A percentile compares a stretch with the other conserved stretches of the same genome.
Evolutionary conservation across 495 filamentous ascomycete genomes (phyloP).

Genomic region (Hypoxylon subgilvum): DNA sequence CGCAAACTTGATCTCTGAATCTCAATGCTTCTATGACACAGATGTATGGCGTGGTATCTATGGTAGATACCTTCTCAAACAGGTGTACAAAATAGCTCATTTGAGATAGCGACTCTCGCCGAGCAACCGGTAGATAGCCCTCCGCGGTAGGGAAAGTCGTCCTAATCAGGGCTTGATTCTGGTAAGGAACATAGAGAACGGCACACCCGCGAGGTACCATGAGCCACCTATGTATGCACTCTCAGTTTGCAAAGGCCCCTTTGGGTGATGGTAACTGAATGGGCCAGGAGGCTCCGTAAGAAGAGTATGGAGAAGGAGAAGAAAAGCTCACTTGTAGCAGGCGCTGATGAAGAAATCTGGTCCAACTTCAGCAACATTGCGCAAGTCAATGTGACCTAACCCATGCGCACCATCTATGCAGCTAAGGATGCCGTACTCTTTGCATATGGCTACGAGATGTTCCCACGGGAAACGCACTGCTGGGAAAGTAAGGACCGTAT

Average conservation of each 20-base stretch:
- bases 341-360: conserved; percentile 82
- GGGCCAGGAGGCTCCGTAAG: background rate
- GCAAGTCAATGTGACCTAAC: conserved; percentile 72
- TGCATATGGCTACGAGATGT: conserved; percentile 63
- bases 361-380: conserved; percentile 58
- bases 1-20: conserved; percentile 70
- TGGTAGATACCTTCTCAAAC: conserved; percentile 75
- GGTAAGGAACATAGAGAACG: conserved; percentile 72
- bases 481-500: conserved; percentile 73
- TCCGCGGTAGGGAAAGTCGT: conserved; percentile 74
- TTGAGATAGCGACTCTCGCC: conserved; percentile 19
- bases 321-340: conserved; percentile 81
- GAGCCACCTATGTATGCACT: conserved; percentile 70
- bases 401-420: conserved; percentile 77
- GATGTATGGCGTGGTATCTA: conserved; percentile 70
- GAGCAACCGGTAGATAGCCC: conserved; percentile 47
- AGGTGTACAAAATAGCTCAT: conserved; percentile 60
- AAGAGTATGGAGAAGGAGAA: conserved; percentile 41
- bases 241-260: conserved; percentile 66
- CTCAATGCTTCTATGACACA: conserved; percentile 69
- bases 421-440: conserved; percentile 60
- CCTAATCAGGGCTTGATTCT: conserved; percentile 74
- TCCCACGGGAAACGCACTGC: conserved; percentile 81
- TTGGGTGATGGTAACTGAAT: conserved; percentile 51
- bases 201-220: conserved; percentile 77